Conservation (phyloP, 768 basidiomycete genomes). For the Lactarius vividus region DNA sequence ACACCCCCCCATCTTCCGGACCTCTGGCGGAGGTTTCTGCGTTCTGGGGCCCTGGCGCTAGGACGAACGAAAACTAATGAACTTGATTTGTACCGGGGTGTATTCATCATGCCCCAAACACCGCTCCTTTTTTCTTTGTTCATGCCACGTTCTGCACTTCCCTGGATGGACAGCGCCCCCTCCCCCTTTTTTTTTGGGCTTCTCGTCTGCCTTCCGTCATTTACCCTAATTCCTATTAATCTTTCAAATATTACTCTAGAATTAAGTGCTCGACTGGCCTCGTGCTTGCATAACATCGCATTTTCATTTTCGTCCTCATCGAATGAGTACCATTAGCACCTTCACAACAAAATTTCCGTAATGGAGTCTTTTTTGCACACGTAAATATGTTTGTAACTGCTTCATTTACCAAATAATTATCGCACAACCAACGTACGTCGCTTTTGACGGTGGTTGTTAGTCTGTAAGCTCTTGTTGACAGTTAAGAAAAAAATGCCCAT, state of each 20-base stretch:
- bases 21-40: constrained; percentile 5
- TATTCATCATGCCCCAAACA: not conserved
- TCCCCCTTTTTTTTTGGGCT: not conserved
- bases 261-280: constrained; percentile 1
- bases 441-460: not conserved
- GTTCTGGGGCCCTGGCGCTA: constrained; percentile 3
- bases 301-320: constrained; percentile 10
- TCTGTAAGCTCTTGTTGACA: too few species aligned
- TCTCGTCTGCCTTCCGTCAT: not conserved
- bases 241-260: not conserved
- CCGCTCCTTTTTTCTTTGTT: not conserved
- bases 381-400: constrained; percentile 11
- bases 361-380: constrained; percentile 1
- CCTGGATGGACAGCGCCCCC: not conserved
- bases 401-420: not conserved
- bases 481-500: not conserved
- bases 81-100: not conserved
- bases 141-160: not conserved
- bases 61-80: constrained; percentile 20
- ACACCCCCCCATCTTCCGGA: constrained; percentile 11
- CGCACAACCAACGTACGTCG: not conserved
- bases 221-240: constrained; percentile 13
- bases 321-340: constrained; percentile 7
- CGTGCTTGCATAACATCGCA: not conserved
- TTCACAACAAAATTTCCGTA: not conserved